Base-by-base conservation (phyloP, 805 yeast species). In the Schizosaccharomyces lindneri region DNA sequence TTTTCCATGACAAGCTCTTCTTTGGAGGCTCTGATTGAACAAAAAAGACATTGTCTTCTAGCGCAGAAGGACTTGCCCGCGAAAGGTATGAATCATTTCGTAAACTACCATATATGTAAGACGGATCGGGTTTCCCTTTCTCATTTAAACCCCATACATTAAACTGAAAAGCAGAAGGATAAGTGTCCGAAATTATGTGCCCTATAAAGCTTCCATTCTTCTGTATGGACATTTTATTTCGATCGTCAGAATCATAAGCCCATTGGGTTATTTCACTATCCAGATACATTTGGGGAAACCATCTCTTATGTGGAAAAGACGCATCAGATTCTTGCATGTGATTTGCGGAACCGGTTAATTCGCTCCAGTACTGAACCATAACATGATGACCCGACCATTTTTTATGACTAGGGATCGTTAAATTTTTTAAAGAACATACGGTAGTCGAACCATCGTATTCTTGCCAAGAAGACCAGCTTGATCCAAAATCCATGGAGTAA, bases 81-180 rank as follows among this genome's bases (percentile, higher is more conserved):
- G 27, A 27, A 15, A 57, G 43, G 11, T 27, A 27, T n/a, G 29
- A n/a, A 17, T 24, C n/a, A 21, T 57, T 57, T 17, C n/a, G 11
- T n/a, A 31, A 5, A 31, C 36, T 32, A 36, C 60, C 60, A 32
- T 36, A 39, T 32, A 57, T 57, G 17, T 17, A 36, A 27, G 60
- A 36, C 24, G 29, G 43, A 57, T 57, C 60, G 2, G 60, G 29
- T 19, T 57, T 32, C 27, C 60, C 60, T n/a, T 31, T 24, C n/a
- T 27, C 9, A 32, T 57, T 31, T 3, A 57, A 6, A 31, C 60
- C 60, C 60, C 60, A 57, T n/a, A 57, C 60, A 39, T 57, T 57
- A 21, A 57, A 19, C 11, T 57, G 60, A 17, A 57, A 19, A 32
- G 60, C 31, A 5, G 43, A 19, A 17, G 60, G 60, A 21, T 39